Percentiles rank a stretch among this genome's conserved stretches.
These are phyloP conservation scores for Xylaria nigripes DNA, from an alignment of 495 filamentous ascomycete species.

Conservation along the genomic window DNA sequence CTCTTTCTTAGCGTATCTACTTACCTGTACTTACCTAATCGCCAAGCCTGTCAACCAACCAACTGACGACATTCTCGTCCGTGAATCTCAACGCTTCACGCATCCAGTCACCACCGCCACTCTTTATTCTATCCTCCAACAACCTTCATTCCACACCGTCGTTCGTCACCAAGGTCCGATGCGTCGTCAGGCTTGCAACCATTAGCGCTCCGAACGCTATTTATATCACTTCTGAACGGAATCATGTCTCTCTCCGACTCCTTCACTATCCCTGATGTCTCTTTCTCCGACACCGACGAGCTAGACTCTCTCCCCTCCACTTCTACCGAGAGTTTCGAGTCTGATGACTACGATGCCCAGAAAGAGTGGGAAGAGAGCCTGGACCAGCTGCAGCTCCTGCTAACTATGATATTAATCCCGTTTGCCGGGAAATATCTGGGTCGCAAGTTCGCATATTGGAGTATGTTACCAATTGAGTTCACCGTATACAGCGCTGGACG, in stretches of 20 bases:
- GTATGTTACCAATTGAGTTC: slow-evolving; percentile 42
- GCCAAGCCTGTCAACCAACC: neutral
- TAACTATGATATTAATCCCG: slow-evolving; percentile 89
- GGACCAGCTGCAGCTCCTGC: slow-evolving; percentile 82
- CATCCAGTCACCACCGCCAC: neutral
- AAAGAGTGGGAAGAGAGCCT: slow-evolving; percentile 87
- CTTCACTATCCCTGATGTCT: slow-evolving; percentile 35
- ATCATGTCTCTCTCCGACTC: slow-evolving; percentile 37
- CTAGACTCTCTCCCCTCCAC: slow-evolving; percentile 73
- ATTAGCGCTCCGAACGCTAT: slow-evolving; percentile 24
- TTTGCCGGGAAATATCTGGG: slow-evolving; percentile 91
- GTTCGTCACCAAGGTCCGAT: slow-evolving; percentile 39
- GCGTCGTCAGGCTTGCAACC: slow-evolving; percentile 17
- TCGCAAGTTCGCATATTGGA: slow-evolving; percentile 91
- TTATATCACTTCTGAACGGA: slow-evolving; percentile 1
- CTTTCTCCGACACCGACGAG: slow-evolving; percentile 52
- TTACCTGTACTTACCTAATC: neutral
- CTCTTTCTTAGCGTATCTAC: neutral
- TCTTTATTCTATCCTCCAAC: neutral
- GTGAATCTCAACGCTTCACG: neutral
- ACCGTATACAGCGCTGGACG: neutral
- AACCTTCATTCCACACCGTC: slow-evolving; percentile 7
- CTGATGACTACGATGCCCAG: slow-evolving; percentile 70
- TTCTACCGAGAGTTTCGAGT: slow-evolving; percentile 51
- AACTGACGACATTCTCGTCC: slow-evolving; percentile 2